These are phyloP conservation scores for Monosporozyma servazzii DNA, from an alignment of 805 yeast species.

Conservation along the genomic window DNA sequence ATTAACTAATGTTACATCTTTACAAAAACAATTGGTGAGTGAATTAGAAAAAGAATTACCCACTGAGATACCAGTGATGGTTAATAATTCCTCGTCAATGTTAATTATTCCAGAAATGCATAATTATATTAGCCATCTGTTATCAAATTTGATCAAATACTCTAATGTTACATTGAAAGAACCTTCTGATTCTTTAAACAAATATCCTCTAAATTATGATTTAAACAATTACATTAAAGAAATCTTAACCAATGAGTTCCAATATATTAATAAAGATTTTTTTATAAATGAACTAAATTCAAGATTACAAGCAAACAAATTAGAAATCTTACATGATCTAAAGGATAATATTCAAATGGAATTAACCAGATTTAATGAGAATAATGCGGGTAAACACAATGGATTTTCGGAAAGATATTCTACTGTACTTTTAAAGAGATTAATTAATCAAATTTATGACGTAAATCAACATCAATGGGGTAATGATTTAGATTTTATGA, in stretches of 20 bases:
- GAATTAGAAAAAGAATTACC: conserved; percentile 21
- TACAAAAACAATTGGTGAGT: conserved; percentile 14
- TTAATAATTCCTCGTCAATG: conserved; percentile 17
- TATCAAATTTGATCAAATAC: conserved; percentile 11
- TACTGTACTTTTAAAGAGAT: conserved; percentile 18
- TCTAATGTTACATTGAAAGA: background rate
- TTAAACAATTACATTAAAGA: conserved; percentile 26
- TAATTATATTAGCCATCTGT: conserved; percentile 14
- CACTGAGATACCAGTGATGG: conserved; percentile 24
- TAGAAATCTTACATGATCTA: conserved; percentile 23
- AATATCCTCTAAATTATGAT: conserved; percentile 15
- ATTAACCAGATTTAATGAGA: background rate
- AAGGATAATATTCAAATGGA: conserved; percentile 7
- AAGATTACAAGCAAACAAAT: conserved; percentile 19
- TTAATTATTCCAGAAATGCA: conserved; percentile 27
- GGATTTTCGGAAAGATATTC: conserved; percentile 17
- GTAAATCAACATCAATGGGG: conserved; percentile 28
- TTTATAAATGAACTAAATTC: conserved; percentile 23
- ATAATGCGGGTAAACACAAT: background rate
- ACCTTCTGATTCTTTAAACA: background rate
- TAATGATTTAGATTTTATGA: conserved; percentile 30
- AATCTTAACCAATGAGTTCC: conserved; percentile 24
- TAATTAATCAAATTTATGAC: conserved; percentile 26
- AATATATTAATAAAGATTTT: conserved; percentile 22
- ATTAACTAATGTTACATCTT: conserved; percentile 19